Conservation (phyloP, 2,329 filamentous ascomycete species). For the Exophiala sp. region DNA sequence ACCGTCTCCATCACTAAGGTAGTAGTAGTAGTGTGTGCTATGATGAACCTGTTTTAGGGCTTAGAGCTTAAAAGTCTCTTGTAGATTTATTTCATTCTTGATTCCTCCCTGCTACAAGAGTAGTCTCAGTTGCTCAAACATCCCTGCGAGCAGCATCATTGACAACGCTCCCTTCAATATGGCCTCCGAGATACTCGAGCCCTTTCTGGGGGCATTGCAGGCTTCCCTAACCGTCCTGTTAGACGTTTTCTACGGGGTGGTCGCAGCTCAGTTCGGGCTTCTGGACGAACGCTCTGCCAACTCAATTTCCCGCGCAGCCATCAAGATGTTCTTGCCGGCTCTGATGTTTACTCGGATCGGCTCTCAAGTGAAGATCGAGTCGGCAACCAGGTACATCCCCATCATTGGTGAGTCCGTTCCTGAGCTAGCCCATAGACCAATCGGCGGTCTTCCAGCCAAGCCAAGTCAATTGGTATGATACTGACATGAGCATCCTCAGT, state of each 20-base stretch:
- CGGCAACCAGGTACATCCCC: constrained; percentile 45
- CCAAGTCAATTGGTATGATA: no score
- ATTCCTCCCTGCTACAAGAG: no score
- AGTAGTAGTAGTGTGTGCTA: no score
- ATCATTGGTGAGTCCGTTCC: constrained; percentile 39
- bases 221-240: constrained; percentile 50
- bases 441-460: no score
- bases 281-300: constrained; percentile 44
- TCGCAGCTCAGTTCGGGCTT: constrained; percentile 46
- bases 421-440: no score
- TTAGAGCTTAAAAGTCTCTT: no score
- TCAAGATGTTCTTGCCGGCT: constrained; percentile 50
- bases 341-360: constrained; percentile 50
- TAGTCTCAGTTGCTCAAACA: no score
- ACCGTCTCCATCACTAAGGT: no score
- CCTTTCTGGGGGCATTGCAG: constrained; percentile 49
- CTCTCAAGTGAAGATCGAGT: constrained; percentile 45
- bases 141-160: no score
- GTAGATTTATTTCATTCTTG: no score
- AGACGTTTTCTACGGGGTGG: constrained; percentile 48
- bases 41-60: no score
- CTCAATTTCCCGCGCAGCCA: constrained; percentile 47
- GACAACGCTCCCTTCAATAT: no score
- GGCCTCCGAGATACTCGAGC: constrained; percentile 19
- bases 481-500: constrained; percentile 31